These are phyloP conservation scores for Plenodomus tracheiphilus DNA, from an alignment of 2,329 filamentous ascomycete genomes.

Conservation along the genomic window DNA sequence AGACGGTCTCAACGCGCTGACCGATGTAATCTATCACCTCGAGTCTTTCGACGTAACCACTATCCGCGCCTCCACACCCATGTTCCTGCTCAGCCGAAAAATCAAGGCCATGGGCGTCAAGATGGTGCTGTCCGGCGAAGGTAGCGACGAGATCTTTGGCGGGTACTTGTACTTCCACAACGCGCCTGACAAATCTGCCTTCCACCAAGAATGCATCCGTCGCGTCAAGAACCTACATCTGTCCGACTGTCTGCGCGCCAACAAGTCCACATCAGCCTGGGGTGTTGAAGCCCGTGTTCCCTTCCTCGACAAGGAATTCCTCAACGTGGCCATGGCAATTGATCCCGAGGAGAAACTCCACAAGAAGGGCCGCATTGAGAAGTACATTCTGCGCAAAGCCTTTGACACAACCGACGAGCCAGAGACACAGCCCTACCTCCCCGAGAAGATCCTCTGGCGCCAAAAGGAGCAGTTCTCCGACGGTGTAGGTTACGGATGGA, in stretches of 20 bases:
- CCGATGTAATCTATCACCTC: slow-evolving; percentile 96
- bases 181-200: slow-evolving; percentile 85
- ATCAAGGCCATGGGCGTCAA: slow-evolving; percentile 99
- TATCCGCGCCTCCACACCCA: slow-evolving; percentile 95
- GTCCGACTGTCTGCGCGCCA: slow-evolving; percentile 94
- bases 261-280: slow-evolving; percentile 99
- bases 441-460: slow-evolving; percentile 92
- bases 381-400: slow-evolving; percentile 96
- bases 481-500: slow-evolving; percentile 98
- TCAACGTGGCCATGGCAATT: slow-evolving; percentile 89
- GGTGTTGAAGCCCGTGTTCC: slow-evolving; percentile 96
- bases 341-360: slow-evolving; percentile 90
- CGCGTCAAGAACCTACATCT: slow-evolving; percentile 96
- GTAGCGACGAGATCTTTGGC: slow-evolving; percentile 96
- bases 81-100: slow-evolving; percentile 97
- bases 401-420: slow-evolving; percentile 93
- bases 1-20: slow-evolving; percentile 93
- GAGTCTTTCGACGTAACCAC: slow-evolving; percentile 98
- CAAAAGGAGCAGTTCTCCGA: slow-evolving; percentile 99
- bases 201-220: slow-evolving; percentile 93
- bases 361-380: slow-evolving; percentile 84
- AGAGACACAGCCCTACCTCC: slow-evolving; percentile 80
- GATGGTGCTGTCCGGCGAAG: slow-evolving; percentile 98
- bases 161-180: slow-evolving; percentile 99
- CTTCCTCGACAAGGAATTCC: slow-evolving; percentile 96